Evolutionary conservation across 2,329 filamentous ascomycete genomes (phyloP).

Genomic region (Aspergillus awamori): DNA sequence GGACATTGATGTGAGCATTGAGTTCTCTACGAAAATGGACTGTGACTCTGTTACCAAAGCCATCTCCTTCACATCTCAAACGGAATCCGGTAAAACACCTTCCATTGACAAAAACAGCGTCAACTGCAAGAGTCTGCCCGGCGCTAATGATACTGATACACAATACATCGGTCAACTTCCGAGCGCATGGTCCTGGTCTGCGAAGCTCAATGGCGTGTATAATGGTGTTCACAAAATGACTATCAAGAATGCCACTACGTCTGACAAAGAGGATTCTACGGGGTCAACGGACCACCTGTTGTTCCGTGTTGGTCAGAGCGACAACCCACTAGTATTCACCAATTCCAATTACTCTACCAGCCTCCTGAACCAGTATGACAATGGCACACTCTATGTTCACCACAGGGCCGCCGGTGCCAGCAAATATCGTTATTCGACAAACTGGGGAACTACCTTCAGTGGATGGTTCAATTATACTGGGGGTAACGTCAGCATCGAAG

Average conservation of each 20-base stretch:
- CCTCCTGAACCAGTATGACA: slow-evolving; percentile 51
- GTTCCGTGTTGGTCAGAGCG: slow-evolving; percentile 59
- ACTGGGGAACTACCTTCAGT: slow-evolving; percentile 63
- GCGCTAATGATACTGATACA: slow-evolving; percentile 33
- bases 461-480: slow-evolving; percentile 61
- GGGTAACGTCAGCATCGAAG: slow-evolving; percentile 52
- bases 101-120: slow-evolving; percentile 50
- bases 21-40: slow-evolving; percentile 64
- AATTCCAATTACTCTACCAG: slow-evolving; percentile 61
- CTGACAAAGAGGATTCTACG: slow-evolving; percentile 49
- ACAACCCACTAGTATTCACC: slow-evolving; percentile 65
- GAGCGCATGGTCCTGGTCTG: slow-evolving; percentile 57
- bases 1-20: slow-evolving; percentile 55
- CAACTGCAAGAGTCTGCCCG: slow-evolving; percentile 47
- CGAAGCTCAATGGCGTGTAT: slow-evolving; percentile 58
- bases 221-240: slow-evolving; percentile 64
- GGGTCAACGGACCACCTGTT: slow-evolving; percentile 63
- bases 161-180: slow-evolving; percentile 56
- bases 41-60: slow-evolving; percentile 57
- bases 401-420: slow-evolving; percentile 65
- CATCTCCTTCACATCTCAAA: slow-evolving; percentile 58
- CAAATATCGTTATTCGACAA: slow-evolving; percentile 64
- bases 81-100: slow-evolving; percentile 49
- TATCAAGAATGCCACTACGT: slow-evolving; percentile 56
- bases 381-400: slow-evolving; percentile 53